phyloP scores from a whole-genome alignment of 129 eudicot species.

The Daucus carota region DNA sequence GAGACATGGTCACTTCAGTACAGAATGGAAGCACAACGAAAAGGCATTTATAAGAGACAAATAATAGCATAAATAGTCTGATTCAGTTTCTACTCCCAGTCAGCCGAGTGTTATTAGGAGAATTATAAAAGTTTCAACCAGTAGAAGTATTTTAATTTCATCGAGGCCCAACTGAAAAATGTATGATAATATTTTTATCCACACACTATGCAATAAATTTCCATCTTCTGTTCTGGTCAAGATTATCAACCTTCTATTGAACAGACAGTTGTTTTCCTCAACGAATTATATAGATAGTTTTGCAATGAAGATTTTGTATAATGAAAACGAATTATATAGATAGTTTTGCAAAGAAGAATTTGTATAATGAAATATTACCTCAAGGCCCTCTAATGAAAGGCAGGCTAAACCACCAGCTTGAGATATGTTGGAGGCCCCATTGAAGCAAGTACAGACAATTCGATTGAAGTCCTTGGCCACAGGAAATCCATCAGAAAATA shows the following conservation, averaged over 20 bases:
- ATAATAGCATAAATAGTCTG: neutral
- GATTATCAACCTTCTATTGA: neutral
- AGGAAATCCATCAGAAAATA: conserved; percentile 83
- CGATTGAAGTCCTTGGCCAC: conserved; percentile 89
- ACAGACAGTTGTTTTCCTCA: neutral
- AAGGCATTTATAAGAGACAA: neutral
- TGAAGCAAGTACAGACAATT: conserved; percentile 83
- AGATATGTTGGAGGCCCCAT: conserved; percentile 96
- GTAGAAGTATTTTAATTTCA: neutral
- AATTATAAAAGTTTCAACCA: neutral
- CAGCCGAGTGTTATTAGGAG: neutral
- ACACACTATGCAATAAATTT: neutral
- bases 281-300: neutral
- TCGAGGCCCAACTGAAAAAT: neutral
- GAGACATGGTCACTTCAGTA: neutral
- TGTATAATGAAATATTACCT: conserved; percentile 34
- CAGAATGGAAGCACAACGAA: neutral
- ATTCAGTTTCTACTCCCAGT: neutral
- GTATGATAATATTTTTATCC: neutral
- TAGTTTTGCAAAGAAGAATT: neutral
- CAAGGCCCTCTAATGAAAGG: conserved; percentile 81
- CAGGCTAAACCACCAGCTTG: conserved; percentile 97
- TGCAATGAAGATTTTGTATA: neutral
- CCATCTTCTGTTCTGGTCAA: neutral
- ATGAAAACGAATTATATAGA: neutral